Conservation (phyloP, 2,329 filamentous ascomycete species). For the Aureobasidium sp. region DNA sequence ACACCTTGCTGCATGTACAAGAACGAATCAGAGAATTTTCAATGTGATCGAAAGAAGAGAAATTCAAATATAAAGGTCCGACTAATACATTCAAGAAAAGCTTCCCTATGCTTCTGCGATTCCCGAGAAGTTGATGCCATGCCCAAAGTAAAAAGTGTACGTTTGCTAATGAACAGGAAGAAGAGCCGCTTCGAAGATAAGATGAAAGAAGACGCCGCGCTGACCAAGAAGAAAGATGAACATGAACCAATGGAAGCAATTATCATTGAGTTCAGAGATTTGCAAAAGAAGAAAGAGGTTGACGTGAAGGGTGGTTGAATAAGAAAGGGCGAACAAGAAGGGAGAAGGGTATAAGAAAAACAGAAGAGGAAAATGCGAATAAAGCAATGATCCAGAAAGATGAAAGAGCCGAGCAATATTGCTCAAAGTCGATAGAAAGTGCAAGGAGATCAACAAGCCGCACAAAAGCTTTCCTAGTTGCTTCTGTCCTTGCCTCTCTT, state of each 20-base stretch:
- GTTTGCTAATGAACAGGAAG: background rate
- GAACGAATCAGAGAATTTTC: background rate
- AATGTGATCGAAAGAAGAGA: background rate
- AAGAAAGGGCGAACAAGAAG: slow-evolving; percentile 4
- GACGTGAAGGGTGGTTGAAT: background rate
- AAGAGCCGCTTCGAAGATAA: background rate
- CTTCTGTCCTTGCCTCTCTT: slow-evolving; percentile 62
- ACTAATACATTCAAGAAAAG: background rate
- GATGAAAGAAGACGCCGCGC: slow-evolving; percentile 7
- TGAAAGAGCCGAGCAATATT: background rate
- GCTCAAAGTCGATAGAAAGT: background rate
- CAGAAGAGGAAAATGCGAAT: background rate
- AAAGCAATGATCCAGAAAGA: background rate
- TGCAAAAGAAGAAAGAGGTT: background rate
- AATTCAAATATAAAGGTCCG: background rate
- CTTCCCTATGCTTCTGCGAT: background rate
- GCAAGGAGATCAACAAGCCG: background rate
- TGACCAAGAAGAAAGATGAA: background rate
- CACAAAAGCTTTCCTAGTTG: slow-evolving; percentile 13
- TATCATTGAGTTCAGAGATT: slow-evolving; percentile 9
- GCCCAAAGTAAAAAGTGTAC: background rate
- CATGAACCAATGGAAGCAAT: slow-evolving; percentile 8
- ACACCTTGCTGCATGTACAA: background rate
- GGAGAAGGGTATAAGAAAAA: slow-evolving; percentile 14
- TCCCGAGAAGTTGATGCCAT: background rate